These are phyloP conservation scores for Porphyrellus cyaneotinctus DNA, from an alignment of 768 basidiomycete genomes.

Conservation along the genomic window DNA sequence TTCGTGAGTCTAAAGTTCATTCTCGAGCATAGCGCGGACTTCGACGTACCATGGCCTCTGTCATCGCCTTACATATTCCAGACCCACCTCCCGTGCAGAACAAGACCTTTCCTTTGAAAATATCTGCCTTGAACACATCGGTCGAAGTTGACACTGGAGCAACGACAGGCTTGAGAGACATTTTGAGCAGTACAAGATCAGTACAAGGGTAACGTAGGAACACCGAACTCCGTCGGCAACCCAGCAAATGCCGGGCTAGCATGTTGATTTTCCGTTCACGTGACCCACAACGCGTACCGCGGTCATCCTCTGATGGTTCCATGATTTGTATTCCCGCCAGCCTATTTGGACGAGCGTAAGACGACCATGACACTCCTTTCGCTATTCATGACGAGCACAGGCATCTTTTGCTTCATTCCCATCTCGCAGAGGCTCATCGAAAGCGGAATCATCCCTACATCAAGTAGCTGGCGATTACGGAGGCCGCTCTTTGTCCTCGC, in stretches of 20 bases:
- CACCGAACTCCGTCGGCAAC: no score
- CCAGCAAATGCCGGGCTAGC: neutral
- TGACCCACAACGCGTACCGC: slow-evolving; percentile 17
- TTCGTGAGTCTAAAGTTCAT: slow-evolving; percentile 6
- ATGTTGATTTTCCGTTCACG: slow-evolving; percentile 22
- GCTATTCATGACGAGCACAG: slow-evolving; percentile 21
- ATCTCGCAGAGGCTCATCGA: slow-evolving; percentile 24
- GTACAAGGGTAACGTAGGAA: neutral
- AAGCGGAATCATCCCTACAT: slow-evolving; percentile 17
- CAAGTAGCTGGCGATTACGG: slow-evolving; percentile 5
- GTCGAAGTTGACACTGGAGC: slow-evolving; percentile 51
- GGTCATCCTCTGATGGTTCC: neutral
- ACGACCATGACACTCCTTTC: slow-evolving; percentile 21
- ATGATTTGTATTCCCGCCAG: neutral
- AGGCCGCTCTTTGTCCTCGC: neutral
- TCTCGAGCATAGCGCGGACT: neutral
- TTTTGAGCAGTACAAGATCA: neutral
- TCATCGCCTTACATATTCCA: slow-evolving; percentile 90
- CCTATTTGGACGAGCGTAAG: neutral
- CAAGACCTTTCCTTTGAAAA: slow-evolving; percentile 88
- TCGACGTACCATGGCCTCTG: slow-evolving; percentile 66
- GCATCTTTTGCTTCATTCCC: slow-evolving; percentile 25
- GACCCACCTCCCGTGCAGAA: slow-evolving; percentile 91
- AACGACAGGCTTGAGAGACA: slow-evolving; percentile 41
- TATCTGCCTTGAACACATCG: slow-evolving; percentile 65